Base-by-base conservation (phyloP, 2,329 filamentous ascomycete species). In the Xylariomycetidae sp. region DNA sequence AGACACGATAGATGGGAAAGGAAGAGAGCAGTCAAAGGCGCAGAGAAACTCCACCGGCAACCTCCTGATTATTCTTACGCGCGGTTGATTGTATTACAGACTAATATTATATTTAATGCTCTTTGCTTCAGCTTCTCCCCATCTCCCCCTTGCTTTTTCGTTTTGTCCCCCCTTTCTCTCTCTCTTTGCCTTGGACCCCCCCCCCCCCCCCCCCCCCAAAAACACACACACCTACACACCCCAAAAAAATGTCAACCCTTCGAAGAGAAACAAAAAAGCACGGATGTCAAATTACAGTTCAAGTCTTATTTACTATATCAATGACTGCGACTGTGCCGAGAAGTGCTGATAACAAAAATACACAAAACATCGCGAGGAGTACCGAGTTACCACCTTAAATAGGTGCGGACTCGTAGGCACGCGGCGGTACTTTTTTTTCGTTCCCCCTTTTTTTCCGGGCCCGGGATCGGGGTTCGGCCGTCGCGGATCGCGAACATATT, bases 241-340 rank as follows among this genome's bases (percentile, higher is more conserved):
- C n/a, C n/a, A n/a, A n/a, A n/a, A n/a, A n/a, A n/a, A n/a, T n/a
- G n/a, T n/a, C n/a, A n/a, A n/a, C n/a, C n/a, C n/a, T n/a, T n/a
- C n/a, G n/a, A n/a, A n/a, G n/a, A n/a, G n/a, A n/a, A n/a, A n/a
- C n/a, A 10, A 25, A 29, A 28, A 20, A 90, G 89, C 89, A 94
- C 86, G 84, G 86, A 95, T 95, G 88, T 96, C 88, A 95, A 95
- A 95, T 95, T 96, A 80, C 89, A 92, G 90, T 84, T 72, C 77
- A 77, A 82, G n/a, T n/a, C n/a, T n/a, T n/a, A n/a, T 80, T 81
- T 63, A 62, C 60, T 62, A 65, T 47, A 23, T 52, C 61, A 66
- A 81, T 95, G 86, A 83, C 86, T 88, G 80, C 72, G 76, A 80
- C 89, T 92, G 89, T 88, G 89, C 88, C 88, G 86, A 94, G 88